Evolutionary conservation across 371 early-diverging fungal species (phyloP).

Genomic region (Apophysomyces ossiformis): DNA sequence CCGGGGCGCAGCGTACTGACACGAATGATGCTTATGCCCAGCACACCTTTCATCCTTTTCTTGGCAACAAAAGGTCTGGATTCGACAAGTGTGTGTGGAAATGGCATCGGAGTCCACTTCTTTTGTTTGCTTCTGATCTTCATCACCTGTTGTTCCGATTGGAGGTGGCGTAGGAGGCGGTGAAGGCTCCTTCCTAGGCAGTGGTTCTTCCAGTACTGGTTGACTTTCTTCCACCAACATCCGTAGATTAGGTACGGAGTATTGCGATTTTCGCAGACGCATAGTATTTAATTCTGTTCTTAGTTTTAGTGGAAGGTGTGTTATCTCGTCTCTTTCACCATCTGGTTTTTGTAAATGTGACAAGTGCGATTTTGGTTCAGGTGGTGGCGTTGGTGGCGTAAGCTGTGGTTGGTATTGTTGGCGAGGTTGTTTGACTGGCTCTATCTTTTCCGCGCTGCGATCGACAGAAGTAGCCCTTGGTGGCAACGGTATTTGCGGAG

Average conservation of each 20-base stretch:
- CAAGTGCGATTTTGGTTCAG: background rate
- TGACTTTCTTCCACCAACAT: background rate
- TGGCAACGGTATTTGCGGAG: background rate
- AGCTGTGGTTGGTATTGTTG: slow-evolving; percentile 9
- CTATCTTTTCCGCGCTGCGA: background rate
- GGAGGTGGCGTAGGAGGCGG: background rate
- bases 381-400: slow-evolving; percentile 5
- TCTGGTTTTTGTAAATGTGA: background rate
- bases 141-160: background rate
- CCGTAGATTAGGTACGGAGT: background rate
- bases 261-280: slow-evolving; percentile 1
- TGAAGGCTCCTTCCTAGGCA: background rate
- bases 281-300: background rate
- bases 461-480: background rate
- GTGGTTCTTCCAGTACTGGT: background rate
- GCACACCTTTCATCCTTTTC: background rate
- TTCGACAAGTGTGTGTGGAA: background rate
- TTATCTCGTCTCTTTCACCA: background rate
- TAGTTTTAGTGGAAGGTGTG: background rate
- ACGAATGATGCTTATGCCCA: background rate
- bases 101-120: background rate
- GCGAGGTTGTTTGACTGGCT: background rate
- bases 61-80: background rate
- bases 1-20: background rate
- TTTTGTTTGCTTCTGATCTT: background rate